phyloP scores from a whole-genome alignment of 2,329 filamentous ascomycete species.

The Pseudogymnoascus sp. region DNA sequence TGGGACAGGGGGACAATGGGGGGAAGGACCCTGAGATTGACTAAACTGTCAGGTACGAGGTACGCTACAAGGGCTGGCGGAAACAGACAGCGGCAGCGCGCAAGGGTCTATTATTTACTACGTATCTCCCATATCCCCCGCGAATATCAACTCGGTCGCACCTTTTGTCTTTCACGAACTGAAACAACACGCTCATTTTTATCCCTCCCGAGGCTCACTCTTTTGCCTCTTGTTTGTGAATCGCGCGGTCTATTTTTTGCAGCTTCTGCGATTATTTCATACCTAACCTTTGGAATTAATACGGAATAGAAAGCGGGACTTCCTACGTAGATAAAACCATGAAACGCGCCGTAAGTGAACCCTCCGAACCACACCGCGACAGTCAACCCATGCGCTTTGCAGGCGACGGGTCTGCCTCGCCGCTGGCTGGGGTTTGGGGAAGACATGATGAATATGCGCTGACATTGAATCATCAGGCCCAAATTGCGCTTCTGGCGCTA shows the following conservation, averaged over 20 bases:
- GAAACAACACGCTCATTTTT: not conserved
- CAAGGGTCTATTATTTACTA: not conserved
- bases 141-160: not conserved
- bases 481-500: constrained; percentile 20
- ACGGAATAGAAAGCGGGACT: not conserved
- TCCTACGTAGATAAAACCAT: not conserved
- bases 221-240: not conserved
- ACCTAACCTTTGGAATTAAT: not conserved
- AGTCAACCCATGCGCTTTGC: not conserved
- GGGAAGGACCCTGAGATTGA: not conserved
- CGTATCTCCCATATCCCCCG: not conserved
- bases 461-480: not conserved
- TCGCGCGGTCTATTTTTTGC: not conserved
- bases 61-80: not conserved
- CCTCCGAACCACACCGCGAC: not conserved
- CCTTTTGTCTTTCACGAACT: not conserved
- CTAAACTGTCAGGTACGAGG: not conserved
- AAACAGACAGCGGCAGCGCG: not conserved
- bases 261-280: not conserved
- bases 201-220: not conserved
- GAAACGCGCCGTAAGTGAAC: constrained; percentile 6
- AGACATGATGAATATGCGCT: not conserved
- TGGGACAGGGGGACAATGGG: not conserved
- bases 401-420: not conserved
- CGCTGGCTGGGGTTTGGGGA: not conserved